Conservation (phyloP, 305 asterid species). For the Fraxinus floribunda region DNA sequence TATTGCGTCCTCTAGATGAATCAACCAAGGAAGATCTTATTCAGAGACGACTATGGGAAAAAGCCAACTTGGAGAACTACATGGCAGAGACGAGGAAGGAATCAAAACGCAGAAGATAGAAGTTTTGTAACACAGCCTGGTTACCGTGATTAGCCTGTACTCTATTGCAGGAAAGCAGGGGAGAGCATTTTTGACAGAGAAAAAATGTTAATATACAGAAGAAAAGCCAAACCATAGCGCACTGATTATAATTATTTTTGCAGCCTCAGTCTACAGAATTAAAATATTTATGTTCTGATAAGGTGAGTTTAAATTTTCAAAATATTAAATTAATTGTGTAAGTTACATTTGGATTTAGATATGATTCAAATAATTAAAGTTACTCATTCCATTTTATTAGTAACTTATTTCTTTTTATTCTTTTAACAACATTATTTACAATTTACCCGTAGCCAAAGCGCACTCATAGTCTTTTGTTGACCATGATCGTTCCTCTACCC, state of each 20-base stretch:
- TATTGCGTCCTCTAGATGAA: conserved; percentile 47
- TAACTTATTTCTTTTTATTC: too few relatives aligned
- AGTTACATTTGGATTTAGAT: not conserved
- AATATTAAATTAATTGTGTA: not conserved
- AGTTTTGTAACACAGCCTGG: not conserved
- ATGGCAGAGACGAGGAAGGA: conserved; percentile 81
- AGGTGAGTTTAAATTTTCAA: not conserved
- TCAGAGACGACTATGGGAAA: conserved; percentile 78
- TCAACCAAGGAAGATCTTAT: conserved; percentile 70
- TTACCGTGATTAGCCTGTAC: conserved; percentile 1
- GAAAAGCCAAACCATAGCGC: conserved; percentile 5
- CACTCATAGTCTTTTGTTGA: not conserved
- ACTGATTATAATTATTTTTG: conserved; percentile 5
- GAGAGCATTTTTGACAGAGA: conserved; percentile 18
- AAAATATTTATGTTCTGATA: not conserved
- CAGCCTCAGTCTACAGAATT: conserved; percentile 18
- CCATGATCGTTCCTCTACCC: not conserved
- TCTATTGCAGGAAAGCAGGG: conserved; percentile 6
- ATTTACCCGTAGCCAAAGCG: not conserved
- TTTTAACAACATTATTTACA: not conserved
- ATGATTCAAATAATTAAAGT: not conserved
- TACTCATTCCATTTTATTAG: not conserved
- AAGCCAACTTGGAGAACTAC: conserved; percentile 73
- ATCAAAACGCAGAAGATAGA: conserved; percentile 85
- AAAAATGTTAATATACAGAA: conserved; percentile 17